phyloP scores from a whole-genome alignment of 2,329 filamentous ascomycete species.

The Dendryphion nanum region DNA sequence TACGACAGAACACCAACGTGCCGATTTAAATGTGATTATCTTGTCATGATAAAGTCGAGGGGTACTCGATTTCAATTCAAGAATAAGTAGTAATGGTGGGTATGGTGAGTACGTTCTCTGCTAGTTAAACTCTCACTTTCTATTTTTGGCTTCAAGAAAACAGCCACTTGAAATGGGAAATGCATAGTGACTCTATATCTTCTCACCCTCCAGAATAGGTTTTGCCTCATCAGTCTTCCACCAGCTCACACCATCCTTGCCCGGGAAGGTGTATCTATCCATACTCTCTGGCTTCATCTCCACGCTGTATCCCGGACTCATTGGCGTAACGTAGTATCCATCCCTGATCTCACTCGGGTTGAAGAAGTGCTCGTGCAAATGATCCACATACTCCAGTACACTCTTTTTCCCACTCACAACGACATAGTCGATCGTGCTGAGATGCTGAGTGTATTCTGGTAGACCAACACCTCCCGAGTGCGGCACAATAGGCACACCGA shows the following conservation, averaged over 20 bases:
- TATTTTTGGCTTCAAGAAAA: too few relatives aligned
- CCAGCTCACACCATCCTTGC: constrained; percentile 76
- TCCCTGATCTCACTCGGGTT: constrained; percentile 77
- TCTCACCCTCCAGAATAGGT: constrained; percentile 63
- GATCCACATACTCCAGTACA: constrained; percentile 88
- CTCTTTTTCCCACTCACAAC: constrained; percentile 78
- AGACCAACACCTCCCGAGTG: constrained; percentile 88
- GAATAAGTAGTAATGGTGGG: too few relatives aligned
- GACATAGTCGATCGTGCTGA: constrained; percentile 91
- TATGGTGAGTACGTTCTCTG: too few relatives aligned
- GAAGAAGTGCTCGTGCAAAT: constrained; percentile 89
- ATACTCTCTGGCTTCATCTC: constrained; percentile 92
- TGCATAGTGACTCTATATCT: constrained; percentile 37
- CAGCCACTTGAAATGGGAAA: too few relatives aligned
- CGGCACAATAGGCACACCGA: constrained; percentile 77
- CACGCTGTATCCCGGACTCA: constrained; percentile 81
- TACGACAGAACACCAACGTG: too few relatives aligned
- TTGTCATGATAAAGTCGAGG: too few relatives aligned
- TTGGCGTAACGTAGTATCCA: constrained; percentile 85
- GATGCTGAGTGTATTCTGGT: constrained; percentile 90
- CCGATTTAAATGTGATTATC: too few relatives aligned
- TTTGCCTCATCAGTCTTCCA: constrained; percentile 81
- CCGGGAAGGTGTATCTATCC: constrained; percentile 75
- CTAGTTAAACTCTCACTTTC: too few relatives aligned
- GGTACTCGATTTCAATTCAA: too few relatives aligned